A percentile compares a stretch with the other conserved stretches of the same genome.
Conservation (phyloP, 257 asterid species). For the Forsythia suspensa region DNA sequence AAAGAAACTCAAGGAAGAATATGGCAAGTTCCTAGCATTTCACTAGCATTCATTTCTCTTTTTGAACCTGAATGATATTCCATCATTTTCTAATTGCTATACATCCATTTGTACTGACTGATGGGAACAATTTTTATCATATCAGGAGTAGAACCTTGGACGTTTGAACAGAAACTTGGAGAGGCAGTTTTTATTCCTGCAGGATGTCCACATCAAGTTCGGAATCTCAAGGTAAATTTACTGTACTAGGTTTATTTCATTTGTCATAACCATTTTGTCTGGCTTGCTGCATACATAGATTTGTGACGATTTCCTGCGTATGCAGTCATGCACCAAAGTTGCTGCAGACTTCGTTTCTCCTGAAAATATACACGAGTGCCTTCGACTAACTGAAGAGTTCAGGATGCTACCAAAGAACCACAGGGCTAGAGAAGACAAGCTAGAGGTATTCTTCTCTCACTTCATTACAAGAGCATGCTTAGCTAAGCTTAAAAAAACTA, state of each 20-base stretch:
- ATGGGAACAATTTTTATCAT: background rate
- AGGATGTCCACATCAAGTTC: conserved; percentile 98
- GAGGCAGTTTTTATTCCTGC: conserved; percentile 98
- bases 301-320: background rate
- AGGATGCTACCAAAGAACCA: conserved; percentile 80
- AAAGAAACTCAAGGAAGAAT: conserved; percentile 76
- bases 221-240: conserved; percentile 74
- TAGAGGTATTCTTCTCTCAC: conserved; percentile 57
- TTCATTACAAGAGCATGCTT: background rate
- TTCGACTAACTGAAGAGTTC: conserved; percentile 74
- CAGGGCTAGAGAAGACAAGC: conserved; percentile 87
- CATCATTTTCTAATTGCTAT: background rate
- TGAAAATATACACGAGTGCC: conserved; percentile 76
- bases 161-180: conserved; percentile 83
- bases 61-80: background rate
- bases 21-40: conserved; percentile 42
- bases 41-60: background rate
- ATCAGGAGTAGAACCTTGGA: conserved; percentile 92
- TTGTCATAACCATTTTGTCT: background rate
- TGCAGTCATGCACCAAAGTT: conserved; percentile 93
- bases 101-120: conserved; percentile 1
- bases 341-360: conserved; percentile 96
- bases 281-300: background rate
- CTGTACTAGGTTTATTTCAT: background rate
- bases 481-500: background rate